A percentile compares a stretch with the other conserved stretches of the same genome.
phyloP scores from a whole-genome alignment of 306 rosid species.

The Prunus fruticosa region DNA sequence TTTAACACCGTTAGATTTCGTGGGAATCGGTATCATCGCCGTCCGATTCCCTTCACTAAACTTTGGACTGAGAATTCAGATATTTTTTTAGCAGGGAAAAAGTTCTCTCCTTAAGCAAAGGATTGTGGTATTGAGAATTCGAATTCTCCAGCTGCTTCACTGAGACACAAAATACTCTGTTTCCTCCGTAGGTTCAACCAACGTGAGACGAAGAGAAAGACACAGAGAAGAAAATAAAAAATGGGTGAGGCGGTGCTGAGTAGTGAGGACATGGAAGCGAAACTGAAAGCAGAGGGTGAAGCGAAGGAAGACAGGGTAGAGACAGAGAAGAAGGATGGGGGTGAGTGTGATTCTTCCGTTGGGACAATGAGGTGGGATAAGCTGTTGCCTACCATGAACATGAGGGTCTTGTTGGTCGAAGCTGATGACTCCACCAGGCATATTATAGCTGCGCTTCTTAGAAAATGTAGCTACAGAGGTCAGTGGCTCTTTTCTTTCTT shows the following conservation, averaged over 20 bases:
- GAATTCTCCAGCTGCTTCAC: conserved; percentile 1
- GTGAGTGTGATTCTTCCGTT: conserved; percentile 36
- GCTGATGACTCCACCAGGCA: conserved; percentile 96
- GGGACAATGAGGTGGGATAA: conserved; percentile 78
- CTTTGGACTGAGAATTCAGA: conserved; percentile 4
- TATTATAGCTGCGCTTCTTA: conserved; percentile 84
- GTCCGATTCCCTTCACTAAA: conserved; percentile 24
- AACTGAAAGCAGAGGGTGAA: conserved; percentile 2
- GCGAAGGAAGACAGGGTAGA: conserved; percentile 14
- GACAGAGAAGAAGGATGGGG: conserved; percentile 30
- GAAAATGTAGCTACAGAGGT: conserved; percentile 95
- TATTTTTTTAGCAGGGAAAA: conserved; percentile 17
- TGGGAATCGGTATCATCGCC: conserved; percentile 23
- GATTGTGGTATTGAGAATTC: conserved; percentile 13
- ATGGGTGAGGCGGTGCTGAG: conserved; percentile 64
- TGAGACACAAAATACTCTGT: not conserved
- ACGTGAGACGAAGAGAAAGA: not conserved
- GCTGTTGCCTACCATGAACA: conserved; percentile 58
- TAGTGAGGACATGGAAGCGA: conserved; percentile 38
- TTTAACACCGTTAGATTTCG: conserved; percentile 32
- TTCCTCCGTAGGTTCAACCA: not conserved
- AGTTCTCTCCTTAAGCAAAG: not conserved
- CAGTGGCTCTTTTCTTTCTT: not conserved
- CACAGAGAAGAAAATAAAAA: not conserved
- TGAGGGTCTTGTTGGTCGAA: conserved; percentile 82